Conservation (phyloP, 1,284 basidiomycete genomes). For the Phaffia rhodozyma region DNA sequence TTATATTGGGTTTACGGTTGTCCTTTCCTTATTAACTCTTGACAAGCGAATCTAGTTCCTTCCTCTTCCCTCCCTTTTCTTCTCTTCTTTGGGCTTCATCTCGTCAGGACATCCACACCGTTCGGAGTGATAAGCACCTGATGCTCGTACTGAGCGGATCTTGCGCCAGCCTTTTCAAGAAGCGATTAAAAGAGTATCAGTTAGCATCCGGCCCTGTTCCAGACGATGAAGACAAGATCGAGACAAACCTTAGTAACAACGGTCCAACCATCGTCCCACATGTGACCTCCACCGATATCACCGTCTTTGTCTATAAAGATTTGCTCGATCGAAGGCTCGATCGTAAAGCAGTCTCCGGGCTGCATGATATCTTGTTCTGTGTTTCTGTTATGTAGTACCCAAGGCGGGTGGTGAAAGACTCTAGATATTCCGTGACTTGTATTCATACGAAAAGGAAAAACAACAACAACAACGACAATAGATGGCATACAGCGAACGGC, state of each 20-base stretch:
- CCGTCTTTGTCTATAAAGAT: constrained; percentile 35
- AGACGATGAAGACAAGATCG: not conserved
- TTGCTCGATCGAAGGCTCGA: constrained; percentile 72
- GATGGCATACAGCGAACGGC: not conserved
- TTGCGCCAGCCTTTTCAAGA: constrained; percentile 49
- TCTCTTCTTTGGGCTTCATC: constrained; percentile 7
- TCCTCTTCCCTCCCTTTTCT: not conserved
- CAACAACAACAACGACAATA: constrained; percentile 25
- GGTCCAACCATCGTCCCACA: constrained; percentile 83
- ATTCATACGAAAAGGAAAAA: not conserved
- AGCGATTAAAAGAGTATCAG: constrained; percentile 4
- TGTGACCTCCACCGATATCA: constrained; percentile 49
- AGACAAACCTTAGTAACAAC: constrained; percentile 57
- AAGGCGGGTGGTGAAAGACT: constrained; percentile 70
- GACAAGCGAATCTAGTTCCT: too few species aligned
- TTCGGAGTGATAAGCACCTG: constrained; percentile 68
- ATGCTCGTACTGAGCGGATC: constrained; percentile 75
- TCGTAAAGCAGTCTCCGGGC: constrained; percentile 77
- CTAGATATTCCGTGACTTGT: constrained; percentile 78
- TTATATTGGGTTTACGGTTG: too few species aligned
- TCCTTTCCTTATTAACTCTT: too few species aligned
- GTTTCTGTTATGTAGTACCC: constrained; percentile 71
- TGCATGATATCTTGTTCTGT: constrained; percentile 57
- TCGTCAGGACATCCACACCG: constrained; percentile 54
- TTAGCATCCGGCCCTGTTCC: not conserved